Percentiles rank a stretch among this genome's conserved stretches.
Conservation (phyloP, 202 grass and related monocot genomes). For the Setaria viridis region DNA sequence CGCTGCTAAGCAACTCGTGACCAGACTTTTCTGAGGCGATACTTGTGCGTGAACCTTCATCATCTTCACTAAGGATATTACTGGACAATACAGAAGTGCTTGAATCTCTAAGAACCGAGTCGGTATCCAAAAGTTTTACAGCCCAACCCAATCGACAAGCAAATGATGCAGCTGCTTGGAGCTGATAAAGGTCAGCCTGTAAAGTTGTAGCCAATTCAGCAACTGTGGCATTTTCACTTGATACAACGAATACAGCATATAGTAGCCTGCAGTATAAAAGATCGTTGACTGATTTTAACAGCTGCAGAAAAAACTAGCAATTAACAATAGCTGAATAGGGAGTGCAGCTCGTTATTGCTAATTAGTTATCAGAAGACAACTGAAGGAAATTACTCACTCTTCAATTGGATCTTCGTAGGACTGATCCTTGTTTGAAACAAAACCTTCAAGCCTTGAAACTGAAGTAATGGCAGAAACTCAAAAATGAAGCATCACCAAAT, state of each 20-base stretch:
- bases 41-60: constrained; percentile 65
- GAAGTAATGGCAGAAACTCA: constrained; percentile 53
- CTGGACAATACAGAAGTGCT: constrained; percentile 38
- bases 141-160: constrained; percentile 91
- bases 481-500: constrained; percentile 32
- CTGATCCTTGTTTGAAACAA: constrained; percentile 98
- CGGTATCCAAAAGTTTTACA: constrained; percentile 86
- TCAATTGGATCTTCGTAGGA: constrained; percentile 99
- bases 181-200: constrained; percentile 90
- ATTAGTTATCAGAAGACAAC: neutral
- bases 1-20: constrained; percentile 54
- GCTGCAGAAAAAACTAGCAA: constrained; percentile 23
- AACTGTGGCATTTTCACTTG: constrained; percentile 96
- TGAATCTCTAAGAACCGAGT: constrained; percentile 74
- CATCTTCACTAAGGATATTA: constrained; percentile 74
- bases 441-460: constrained; percentile 99
- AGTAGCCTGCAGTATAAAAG: constrained; percentile 74
- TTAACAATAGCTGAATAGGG: neutral
- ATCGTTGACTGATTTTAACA: constrained; percentile 37
- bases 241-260: constrained; percentile 98
- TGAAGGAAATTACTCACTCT: constrained; percentile 69
- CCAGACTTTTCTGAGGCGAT: constrained; percentile 73
- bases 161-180: constrained; percentile 96
- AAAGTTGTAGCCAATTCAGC: constrained; percentile 97
- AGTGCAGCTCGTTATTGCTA: neutral